phyloP scores from a whole-genome alignment of 164 flowering plant species.

The Vitis rotundifolia region DNA sequence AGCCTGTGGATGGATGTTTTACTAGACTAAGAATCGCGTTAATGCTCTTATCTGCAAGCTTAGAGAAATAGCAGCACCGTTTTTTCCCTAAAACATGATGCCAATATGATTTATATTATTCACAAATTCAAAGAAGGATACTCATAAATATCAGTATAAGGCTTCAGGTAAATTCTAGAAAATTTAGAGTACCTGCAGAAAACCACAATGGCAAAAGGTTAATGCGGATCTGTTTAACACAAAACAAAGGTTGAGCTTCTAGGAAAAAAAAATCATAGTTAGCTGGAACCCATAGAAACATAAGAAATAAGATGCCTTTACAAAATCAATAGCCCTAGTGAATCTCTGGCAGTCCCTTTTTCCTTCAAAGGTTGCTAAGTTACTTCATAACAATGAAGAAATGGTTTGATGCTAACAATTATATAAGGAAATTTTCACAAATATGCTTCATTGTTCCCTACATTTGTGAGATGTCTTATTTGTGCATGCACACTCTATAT shows the following conservation, averaged over 20 bases:
- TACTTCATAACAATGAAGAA: no score
- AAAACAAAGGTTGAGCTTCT: background rate
- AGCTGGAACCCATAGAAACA: background rate
- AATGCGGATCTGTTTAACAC: constrained; percentile 49
- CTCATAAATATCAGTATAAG: background rate
- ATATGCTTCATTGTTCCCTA: no score
- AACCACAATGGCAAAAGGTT: constrained; percentile 70
- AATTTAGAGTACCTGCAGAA: constrained; percentile 50
- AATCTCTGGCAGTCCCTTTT: no score
- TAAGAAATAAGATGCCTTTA: no score
- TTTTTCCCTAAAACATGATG: constrained; percentile 46
- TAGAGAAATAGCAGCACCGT: constrained; percentile 43
- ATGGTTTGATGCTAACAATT: no score
- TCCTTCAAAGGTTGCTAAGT: no score
- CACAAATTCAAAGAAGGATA: background rate
- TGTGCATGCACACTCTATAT: no score
- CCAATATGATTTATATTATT: constrained; percentile 1
- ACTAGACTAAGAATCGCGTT: constrained; percentile 26
- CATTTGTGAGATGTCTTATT: no score
- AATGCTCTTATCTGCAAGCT: constrained; percentile 48
- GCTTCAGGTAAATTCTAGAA: constrained; percentile 1
- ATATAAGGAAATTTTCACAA: no score
- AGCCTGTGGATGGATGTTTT: constrained; percentile 18
- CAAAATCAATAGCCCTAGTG: no score
- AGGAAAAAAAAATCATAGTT: background rate